Base-by-base conservation (phyloP, 768 basidiomycete genomes). In the Mycena albidolilacea region DNA sequence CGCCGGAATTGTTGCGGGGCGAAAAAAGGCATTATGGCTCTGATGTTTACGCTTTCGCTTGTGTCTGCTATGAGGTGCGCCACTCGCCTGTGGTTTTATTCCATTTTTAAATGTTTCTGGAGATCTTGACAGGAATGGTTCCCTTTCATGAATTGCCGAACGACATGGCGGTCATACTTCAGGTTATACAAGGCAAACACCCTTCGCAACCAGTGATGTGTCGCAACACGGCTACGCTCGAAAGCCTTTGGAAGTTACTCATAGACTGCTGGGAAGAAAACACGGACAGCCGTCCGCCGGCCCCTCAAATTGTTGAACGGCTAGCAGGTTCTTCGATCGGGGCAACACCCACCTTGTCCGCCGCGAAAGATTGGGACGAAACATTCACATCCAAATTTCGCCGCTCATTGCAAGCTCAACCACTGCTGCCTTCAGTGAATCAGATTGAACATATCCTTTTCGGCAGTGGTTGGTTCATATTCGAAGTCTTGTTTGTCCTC, bases 31-130 rank as follows among this genome's bases (percentile, higher is more conserved):
- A 67, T 70, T 11, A 17, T 35, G 77, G 73, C 57, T 79, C 80
- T 17, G 86, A 87, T 67, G 79, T 87, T 66, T 87, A 87, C 70
- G 82, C 86, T 0, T 79, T 83, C 48, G 84, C 79, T 35, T 86
- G 84, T 63, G 84, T 85, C 2, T 82, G 83, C 50, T 86, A 85
- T 46, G 82, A 79, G 77, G 84, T 83, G 12, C 19, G n/a, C 14
- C 17, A 21, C 46, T 7, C 1, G 12, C 10, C 8, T 67, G 14
- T 17, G 14, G 7, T 60, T 38, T 12, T 9, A 30, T 30, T 38
- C 30, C 8, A 30, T 7, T 15, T 15, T 48, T 58, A 70, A 14
- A 15, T 48, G 5, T 35, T 64, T 11, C 15, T 39, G 37, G 4
- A 73, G 72, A 69, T 74, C 60, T 21, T 74, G 55, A 66, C 64